Evolutionary conservation across 169 alveolate species (phyloP).

Genomic region (Plasmodium gaboni): DNA sequence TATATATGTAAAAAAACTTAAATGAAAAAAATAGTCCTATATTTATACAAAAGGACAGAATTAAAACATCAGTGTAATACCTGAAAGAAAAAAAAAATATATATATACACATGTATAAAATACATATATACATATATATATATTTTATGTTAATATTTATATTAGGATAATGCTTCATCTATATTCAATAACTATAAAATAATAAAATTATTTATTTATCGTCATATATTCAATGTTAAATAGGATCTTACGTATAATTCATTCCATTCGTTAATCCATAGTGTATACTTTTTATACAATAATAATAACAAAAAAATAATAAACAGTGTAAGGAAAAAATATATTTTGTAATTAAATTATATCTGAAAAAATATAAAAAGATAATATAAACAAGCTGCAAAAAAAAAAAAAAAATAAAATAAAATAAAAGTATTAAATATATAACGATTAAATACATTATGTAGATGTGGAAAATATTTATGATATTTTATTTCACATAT

Average conservation of each 20-base stretch:
- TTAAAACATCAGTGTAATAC: slow-evolving; percentile 63
- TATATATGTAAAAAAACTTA: slow-evolving; percentile 66
- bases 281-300: slow-evolving; percentile 57
- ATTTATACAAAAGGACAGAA: slow-evolving; percentile 58
- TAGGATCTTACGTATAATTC: slow-evolving; percentile 51
- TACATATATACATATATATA: too few species aligned
- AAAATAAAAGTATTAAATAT: not conserved
- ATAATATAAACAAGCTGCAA: slow-evolving; percentile 54
- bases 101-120: slow-evolving; percentile 4
- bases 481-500: not conserved
- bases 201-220: too few species aligned
- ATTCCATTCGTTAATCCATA: slow-evolving; percentile 62
- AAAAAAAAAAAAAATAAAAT: slow-evolving; percentile 8
- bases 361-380: slow-evolving; percentile 38
- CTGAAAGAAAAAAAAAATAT: slow-evolving; percentile 16
- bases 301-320: slow-evolving; percentile 66
- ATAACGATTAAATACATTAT: not conserved
- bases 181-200: too few species aligned
- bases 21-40: slow-evolving; percentile 64
- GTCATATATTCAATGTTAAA: too few species aligned
- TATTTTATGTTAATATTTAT: not conserved
- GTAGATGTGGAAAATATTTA: too few species aligned
- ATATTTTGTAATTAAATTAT: slow-evolving; percentile 60
- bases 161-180: not conserved
- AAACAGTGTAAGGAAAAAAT: slow-evolving; percentile 40